Evolutionary conservation across 805 yeast species (phyloP).

Genomic region (Blastobotrys parvus): DNA sequence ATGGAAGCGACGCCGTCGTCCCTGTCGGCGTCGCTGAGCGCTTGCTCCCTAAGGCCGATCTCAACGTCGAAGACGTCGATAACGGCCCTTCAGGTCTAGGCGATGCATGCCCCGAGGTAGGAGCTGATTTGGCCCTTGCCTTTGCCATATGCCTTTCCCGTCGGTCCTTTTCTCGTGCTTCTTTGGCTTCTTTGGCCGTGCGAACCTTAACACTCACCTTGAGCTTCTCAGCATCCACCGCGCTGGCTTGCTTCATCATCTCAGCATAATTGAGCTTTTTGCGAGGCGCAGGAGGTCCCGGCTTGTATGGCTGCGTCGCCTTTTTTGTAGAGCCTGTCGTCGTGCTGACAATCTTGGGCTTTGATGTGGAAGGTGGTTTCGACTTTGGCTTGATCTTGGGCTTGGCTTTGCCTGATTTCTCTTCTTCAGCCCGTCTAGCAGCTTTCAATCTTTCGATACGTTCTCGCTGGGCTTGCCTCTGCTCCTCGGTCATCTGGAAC

Average conservation of each 20-base stretch:
- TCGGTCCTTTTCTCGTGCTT: slow-evolving; percentile 6
- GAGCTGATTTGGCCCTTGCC: not conserved
- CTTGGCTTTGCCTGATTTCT: slow-evolving; percentile 2
- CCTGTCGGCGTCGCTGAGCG: not conserved
- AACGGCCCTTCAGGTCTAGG: no score
- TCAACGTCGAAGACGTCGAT: no score
- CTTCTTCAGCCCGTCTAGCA: slow-evolving; percentile 10
- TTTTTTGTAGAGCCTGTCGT: slow-evolving; percentile 2
- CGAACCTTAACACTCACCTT: slow-evolving; percentile 34
- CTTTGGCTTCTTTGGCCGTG: not conserved
- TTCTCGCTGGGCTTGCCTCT: slow-evolving; percentile 16
- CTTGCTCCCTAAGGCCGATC: not conserved
- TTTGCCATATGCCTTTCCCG: slow-evolving; percentile 1
- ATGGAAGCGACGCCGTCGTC: slow-evolving; percentile 4
- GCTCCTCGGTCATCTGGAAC: slow-evolving; percentile 13
- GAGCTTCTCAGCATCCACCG: slow-evolving; percentile 43
- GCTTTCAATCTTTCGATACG: slow-evolving; percentile 24
- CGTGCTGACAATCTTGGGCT: not conserved
- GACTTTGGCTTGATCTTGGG: slow-evolving; percentile 1
- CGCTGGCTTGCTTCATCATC: slow-evolving; percentile 59
- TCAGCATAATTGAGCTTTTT: slow-evolving; percentile 52
- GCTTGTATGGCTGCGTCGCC: not conserved
- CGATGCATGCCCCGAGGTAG: not conserved
- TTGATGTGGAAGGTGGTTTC: slow-evolving; percentile 1
- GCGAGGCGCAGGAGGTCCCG: slow-evolving; percentile 10